phyloP scores from a whole-genome alignment of 1,284 basidiomycete species.

The Boletus albobrunnescens region DNA sequence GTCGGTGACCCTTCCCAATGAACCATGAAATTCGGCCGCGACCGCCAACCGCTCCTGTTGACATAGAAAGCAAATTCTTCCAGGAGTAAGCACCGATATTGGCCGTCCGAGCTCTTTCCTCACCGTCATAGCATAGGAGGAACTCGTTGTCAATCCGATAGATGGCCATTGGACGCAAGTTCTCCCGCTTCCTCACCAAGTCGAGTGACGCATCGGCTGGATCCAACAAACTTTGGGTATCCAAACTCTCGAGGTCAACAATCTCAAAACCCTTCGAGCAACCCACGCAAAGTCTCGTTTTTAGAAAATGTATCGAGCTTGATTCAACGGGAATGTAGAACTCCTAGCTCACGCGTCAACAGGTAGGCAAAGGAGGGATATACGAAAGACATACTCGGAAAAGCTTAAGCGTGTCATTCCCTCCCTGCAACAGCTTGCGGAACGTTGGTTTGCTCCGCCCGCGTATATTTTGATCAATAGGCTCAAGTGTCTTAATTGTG shows the following conservation, averaged over 20 bases:
- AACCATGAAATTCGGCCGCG: slow-evolving; percentile 89
- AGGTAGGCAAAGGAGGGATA: background rate
- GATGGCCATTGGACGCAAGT: slow-evolving; percentile 91
- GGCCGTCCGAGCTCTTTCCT: slow-evolving; percentile 21
- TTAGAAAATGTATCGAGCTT: slow-evolving; percentile 94
- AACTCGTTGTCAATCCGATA: slow-evolving; percentile 98
- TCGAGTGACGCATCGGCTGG: slow-evolving; percentile 89
- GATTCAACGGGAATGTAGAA: slow-evolving; percentile 99
- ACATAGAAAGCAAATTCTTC: slow-evolving; percentile 98
- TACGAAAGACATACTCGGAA: slow-evolving; percentile 69
- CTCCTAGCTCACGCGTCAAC: slow-evolving; percentile 51
- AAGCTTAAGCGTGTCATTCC: slow-evolving; percentile 90
- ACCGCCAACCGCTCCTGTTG: slow-evolving; percentile 93
- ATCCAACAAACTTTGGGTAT: slow-evolving; percentile 94
- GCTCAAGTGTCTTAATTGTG: slow-evolving; percentile 97
- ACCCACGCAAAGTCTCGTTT: slow-evolving; percentile 96
- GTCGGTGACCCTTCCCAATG: slow-evolving; percentile 96
- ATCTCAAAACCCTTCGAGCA: slow-evolving; percentile 99
- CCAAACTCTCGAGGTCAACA: slow-evolving; percentile 94
- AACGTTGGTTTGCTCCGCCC: slow-evolving; percentile 90
- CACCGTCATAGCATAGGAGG: slow-evolving; percentile 95
- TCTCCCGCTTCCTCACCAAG: slow-evolving; percentile 89
- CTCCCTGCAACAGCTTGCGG: slow-evolving; percentile 88
- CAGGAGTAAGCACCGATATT: slow-evolving; percentile 8
- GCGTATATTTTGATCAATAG: slow-evolving; percentile 86